Evolutionary conservation across 306 rosid species (phyloP), one percentile per base, ranked within the genome.

Genomic region (Luffa acutangula): DNA sequence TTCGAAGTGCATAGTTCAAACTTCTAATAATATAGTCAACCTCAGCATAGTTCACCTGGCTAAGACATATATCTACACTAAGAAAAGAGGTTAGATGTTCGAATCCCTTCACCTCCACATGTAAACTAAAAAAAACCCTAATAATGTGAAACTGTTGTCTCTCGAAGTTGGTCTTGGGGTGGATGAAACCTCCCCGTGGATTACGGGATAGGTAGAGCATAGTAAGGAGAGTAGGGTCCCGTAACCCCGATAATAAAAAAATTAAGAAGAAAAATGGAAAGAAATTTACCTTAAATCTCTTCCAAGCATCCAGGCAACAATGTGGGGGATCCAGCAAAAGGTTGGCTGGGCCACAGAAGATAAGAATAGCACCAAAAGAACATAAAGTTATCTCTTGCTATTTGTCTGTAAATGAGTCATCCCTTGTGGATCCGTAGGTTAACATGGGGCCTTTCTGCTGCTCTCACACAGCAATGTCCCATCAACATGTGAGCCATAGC

Each of bases 381-480:
- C 45, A 52, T 74, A 74, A 51, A 74, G 78, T 52, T 31, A 51
- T 33, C 62, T 17, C 63, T 52, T 51, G 60, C 78, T 31, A 51
- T 46, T 72, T 72, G 77, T 72, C 41, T 48, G 77, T 31, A 53
- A 75, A 51, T 37, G 66, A 37, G 79, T 33, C 48, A 76, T 76
- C 64, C 45, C 64, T 75, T 75, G 34, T 36, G 79, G 51, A 76
- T 53, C 67, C 79, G 48, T 77, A 58, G 80, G 53, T 77, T 39
- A 39, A 56, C 21, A 77, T 77, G 80, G 80, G 80, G 80, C 70
- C 70, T 20, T 33, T 74, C 62, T 57, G 69, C 54, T 21, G 49
- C 80, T 36, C 46, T 46, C 46, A 57, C 69, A 77, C 39, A 57
- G 54, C 66, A 56, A 77, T 41, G 80, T 77, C 80, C 80, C 80